Evolutionary conservation across 169 alveolate species (phyloP).

Genomic region (Plasmodium billcollinsi): DNA sequence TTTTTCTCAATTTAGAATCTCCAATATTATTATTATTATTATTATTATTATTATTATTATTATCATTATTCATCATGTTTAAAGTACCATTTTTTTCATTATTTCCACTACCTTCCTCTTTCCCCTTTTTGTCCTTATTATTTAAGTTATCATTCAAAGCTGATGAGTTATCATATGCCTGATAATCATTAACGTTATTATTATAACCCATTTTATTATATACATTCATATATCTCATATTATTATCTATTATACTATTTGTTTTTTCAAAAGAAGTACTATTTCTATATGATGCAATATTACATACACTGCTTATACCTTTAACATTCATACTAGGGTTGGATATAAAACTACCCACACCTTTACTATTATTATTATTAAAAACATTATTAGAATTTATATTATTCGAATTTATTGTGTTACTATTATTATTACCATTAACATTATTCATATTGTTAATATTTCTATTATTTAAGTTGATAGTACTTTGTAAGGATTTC

Average conservation of each 20-base stretch:
- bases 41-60: not conserved
- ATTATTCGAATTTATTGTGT: not conserved
- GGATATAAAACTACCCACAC: not conserved
- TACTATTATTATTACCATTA: not conserved
- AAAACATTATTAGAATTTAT: not conserved
- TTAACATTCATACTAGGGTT: constrained; percentile 8
- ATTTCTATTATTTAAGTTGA: constrained; percentile 12
- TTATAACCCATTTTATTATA: constrained; percentile 35
- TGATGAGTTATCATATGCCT: constrained; percentile 22
- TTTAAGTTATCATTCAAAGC: not conserved
- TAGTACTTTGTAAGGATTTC: constrained; percentile 16
- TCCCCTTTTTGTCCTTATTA: constrained; percentile 9
- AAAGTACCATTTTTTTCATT: not conserved
- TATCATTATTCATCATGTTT: not conserved
- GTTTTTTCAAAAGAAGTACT: constrained; percentile 19
- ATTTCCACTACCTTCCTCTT: constrained; percentile 9
- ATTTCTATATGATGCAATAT: constrained; percentile 7
- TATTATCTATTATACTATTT: constrained; percentile 20
- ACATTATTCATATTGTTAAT: constrained; percentile 6
- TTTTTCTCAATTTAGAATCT: not conserved
- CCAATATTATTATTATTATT: not conserved
- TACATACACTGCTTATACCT: constrained; percentile 13
- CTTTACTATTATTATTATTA: constrained; percentile 6
- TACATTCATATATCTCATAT: constrained; percentile 35
- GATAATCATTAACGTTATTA: constrained; percentile 25